phyloP scores from a whole-genome alignment of 2,329 filamentous ascomycete genomes.

The Colletotrichum tropicicola region DNA sequence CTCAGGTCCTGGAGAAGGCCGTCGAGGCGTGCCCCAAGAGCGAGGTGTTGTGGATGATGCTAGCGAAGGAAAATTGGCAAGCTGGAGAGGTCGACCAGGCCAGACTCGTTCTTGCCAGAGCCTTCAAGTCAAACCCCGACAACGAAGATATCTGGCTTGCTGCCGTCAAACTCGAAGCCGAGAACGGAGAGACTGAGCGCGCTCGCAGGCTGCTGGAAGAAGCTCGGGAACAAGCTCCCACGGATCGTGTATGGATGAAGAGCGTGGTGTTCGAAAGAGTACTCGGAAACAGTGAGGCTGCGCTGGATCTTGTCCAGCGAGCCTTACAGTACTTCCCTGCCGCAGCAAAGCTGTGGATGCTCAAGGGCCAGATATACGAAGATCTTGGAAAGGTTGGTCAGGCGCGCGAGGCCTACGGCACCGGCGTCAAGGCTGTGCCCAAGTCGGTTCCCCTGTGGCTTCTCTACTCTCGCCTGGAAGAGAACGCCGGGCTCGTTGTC shows the following conservation, averaged over 20 bases:
- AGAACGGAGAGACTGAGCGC: constrained; percentile 83
- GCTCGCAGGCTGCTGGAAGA: constrained; percentile 83
- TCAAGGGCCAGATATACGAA: constrained; percentile 98
- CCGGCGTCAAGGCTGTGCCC: constrained; percentile 87
- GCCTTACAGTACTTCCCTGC: constrained; percentile 87
- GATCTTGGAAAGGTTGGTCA: constrained; percentile 80
- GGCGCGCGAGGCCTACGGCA: constrained; percentile 88
- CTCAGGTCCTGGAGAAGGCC: constrained; percentile 88
- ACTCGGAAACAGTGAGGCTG: constrained; percentile 79
- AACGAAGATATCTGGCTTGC: constrained; percentile 99
- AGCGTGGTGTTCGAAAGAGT: constrained; percentile 93
- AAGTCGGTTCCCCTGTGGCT: constrained; percentile 90
- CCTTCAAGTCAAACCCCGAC: constrained; percentile 94
- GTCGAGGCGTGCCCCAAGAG: constrained; percentile 93
- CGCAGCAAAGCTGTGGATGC: constrained; percentile 93
- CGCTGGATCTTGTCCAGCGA: constrained; percentile 87
- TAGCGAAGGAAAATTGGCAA: constrained; percentile 94
- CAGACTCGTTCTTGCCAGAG: constrained; percentile 83
- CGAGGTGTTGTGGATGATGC: constrained; percentile 94
- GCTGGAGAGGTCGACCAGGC: constrained; percentile 88
- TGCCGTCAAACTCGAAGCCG: constrained; percentile 94
- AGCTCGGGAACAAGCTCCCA: constrained; percentile 88
- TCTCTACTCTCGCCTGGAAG: constrained; percentile 87
- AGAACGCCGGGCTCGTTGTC: constrained; percentile 82
- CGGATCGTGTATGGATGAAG: constrained; percentile 97